Conservation (phyloP, 805 yeast genomes). For the Isabelozyma gotoi region DNA sequence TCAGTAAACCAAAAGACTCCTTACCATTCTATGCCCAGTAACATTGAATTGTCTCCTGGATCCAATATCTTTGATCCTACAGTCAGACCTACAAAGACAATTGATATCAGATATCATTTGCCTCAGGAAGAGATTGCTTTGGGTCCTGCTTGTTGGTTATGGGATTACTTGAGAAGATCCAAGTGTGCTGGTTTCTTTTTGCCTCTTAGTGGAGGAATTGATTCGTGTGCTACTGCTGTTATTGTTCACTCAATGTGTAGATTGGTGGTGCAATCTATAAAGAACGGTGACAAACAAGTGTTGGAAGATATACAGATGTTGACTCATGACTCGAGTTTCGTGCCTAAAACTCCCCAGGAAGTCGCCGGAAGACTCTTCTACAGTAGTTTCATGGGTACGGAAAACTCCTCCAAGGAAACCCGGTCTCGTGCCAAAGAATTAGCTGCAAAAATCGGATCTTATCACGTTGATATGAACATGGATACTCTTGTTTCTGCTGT, state of each 20-base stretch:
- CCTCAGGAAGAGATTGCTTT: slow-evolving; percentile 97
- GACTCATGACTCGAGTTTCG: slow-evolving; percentile 59
- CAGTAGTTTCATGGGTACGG: slow-evolving; percentile 94
- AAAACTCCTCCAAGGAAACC: slow-evolving; percentile 87
- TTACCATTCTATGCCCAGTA: slow-evolving; percentile 59
- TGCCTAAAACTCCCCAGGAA: slow-evolving; percentile 74
- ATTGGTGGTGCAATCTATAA: slow-evolving; percentile 69
- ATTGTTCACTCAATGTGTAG: slow-evolving; percentile 94
- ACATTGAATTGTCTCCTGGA: slow-evolving; percentile 65
- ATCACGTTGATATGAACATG: slow-evolving; percentile 91
- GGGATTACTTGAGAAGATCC: slow-evolving; percentile 96
- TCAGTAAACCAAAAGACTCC: slow-evolving; percentile 43
- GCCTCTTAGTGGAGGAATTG: slow-evolving; percentile 96
- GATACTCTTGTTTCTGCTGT: slow-evolving; percentile 78
- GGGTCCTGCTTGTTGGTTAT: slow-evolving; percentile 99
- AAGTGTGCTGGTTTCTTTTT: slow-evolving; percentile 88
- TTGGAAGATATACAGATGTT: slow-evolving; percentile 70
- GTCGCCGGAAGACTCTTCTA: slow-evolving; percentile 77
- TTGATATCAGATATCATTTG: slow-evolving; percentile 58
- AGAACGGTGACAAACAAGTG: slow-evolving; percentile 71
- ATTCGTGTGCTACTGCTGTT: slow-evolving; percentile 95
- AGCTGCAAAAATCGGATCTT: slow-evolving; percentile 76
- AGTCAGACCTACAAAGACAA: slow-evolving; percentile 55
- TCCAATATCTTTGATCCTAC: slow-evolving; percentile 58
- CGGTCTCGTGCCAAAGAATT: slow-evolving; percentile 77